Percentiles rank a stretch among this genome's conserved stretches.
phyloP scores from a whole-genome alignment of 495 filamentous ascomycete species.

The Aspergillus bridgeri region DNA sequence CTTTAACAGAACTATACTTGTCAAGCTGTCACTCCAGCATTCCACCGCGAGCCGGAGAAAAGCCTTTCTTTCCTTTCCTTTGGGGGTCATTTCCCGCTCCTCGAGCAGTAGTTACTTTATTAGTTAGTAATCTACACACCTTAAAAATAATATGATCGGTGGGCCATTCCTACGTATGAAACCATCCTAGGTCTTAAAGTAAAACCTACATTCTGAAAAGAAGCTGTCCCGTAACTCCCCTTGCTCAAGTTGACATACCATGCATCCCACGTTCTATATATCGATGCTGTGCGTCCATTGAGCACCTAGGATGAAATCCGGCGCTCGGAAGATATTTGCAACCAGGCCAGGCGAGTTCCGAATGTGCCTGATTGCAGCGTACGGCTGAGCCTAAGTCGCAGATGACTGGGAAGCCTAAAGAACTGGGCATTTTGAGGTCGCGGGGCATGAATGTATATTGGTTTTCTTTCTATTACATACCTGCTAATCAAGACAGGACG shows the following conservation, averaged over 20 bases:
- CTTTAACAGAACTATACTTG: slow-evolving; percentile 24
- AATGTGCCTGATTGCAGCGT: slow-evolving; percentile 14
- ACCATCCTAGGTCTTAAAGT: too few species aligned
- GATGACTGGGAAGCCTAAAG: slow-evolving; percentile 16
- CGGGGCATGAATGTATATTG: slow-evolving; percentile 28
- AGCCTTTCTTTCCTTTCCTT: slow-evolving; percentile 23
- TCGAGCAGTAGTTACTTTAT: too few species aligned
- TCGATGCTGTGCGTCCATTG: slow-evolving; percentile 40
- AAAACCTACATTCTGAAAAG: too few species aligned
- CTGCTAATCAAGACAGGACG: too few species aligned
- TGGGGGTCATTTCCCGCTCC: too few species aligned
- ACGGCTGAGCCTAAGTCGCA: slow-evolving; percentile 30
- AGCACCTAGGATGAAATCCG: slow-evolving; percentile 38
- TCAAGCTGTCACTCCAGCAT: slow-evolving; percentile 34
- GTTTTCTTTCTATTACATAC: slow-evolving; percentile 20
- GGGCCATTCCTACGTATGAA: too few species aligned
- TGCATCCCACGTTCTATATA: slow-evolving; percentile 44
- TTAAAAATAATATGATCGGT: too few species aligned
- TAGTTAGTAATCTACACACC: too few species aligned
- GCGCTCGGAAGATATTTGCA: slow-evolving; percentile 40
- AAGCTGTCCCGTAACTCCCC: slow-evolving; percentile 9
- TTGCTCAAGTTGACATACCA: slow-evolving; percentile 35
- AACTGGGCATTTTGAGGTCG: slow-evolving; percentile 16
- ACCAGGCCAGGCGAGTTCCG: slow-evolving; percentile 33
- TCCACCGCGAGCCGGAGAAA: slow-evolving; percentile 37